Conservation (phyloP, 164 flowering plant species). For the Stephania yunnanensis region DNA sequence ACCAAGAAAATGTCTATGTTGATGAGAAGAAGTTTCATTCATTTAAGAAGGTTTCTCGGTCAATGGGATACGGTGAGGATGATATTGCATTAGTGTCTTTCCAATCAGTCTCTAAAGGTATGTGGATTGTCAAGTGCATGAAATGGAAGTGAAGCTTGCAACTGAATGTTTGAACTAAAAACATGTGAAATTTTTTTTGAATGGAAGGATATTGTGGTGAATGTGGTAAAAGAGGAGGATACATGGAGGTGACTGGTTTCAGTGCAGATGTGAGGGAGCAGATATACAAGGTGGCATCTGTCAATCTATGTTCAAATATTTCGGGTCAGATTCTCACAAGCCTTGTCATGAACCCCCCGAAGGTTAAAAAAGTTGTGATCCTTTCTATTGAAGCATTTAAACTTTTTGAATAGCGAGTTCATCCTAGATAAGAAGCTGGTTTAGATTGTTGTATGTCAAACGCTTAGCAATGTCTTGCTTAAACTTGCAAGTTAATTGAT, state of each 20-base stretch:
- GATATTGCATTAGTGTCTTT: slow-evolving; percentile 82
- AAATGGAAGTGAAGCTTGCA: background rate
- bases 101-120: slow-evolving; percentile 98
- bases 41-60: slow-evolving; percentile 84
- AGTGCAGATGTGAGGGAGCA: slow-evolving; percentile 75
- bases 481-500: background rate
- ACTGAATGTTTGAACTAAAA: background rate
- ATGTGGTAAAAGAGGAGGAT: slow-evolving; percentile 99
- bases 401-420: too few relatives aligned
- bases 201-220: slow-evolving; percentile 83
- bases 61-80: slow-evolving; percentile 85
- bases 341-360: slow-evolving; percentile 97
- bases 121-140: background rate
- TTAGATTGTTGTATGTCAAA: background rate
- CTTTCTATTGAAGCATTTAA: background rate
- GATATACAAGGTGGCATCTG: slow-evolving; percentile 94
- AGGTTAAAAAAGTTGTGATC: slow-evolving; percentile 37
- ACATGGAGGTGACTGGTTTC: slow-evolving; percentile 98
- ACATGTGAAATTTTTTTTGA: slow-evolving; percentile 12
- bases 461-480: background rate
- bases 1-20: slow-evolving; percentile 90
- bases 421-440: background rate
- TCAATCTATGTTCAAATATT: slow-evolving; percentile 92
- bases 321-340: slow-evolving; percentile 98
- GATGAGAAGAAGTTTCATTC: slow-evolving; percentile 88